Percentiles rank a stretch among this genome's conserved stretches.
Evolutionary conservation across 192 early-diverging fungal species (phyloP).

Genomic region (Spizellomyces sp.): DNA sequence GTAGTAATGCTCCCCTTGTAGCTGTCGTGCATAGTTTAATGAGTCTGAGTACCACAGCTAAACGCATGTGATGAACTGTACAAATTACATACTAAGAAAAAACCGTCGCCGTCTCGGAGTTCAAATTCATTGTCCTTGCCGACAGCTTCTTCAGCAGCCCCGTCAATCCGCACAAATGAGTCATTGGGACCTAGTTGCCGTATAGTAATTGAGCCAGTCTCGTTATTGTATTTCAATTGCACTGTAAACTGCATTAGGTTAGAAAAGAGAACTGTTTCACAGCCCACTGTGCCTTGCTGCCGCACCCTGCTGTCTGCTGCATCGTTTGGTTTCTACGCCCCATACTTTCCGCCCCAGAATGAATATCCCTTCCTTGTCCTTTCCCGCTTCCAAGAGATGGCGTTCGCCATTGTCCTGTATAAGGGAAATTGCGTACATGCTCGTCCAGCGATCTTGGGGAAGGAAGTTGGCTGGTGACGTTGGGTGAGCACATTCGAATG

Average conservation of each 20-base stretch:
- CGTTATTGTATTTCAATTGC: slow-evolving; percentile 8
- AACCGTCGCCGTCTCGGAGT: background rate
- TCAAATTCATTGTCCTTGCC: too few species aligned
- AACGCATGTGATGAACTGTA: background rate
- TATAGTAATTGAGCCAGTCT: slow-evolving; percentile 1
- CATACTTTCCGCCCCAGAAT: slow-evolving; percentile 19
- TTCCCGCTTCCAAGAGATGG: too few species aligned
- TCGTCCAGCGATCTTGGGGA: too few species aligned
- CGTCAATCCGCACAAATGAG: background rate
- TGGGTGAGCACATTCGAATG: too few species aligned
- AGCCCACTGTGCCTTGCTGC: background rate
- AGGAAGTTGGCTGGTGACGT: too few species aligned
- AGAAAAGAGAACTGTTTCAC: background rate
- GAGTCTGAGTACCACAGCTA: background rate
- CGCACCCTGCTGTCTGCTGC: slow-evolving; percentile 26
- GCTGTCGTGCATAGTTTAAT: background rate
- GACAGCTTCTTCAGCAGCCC: background rate
- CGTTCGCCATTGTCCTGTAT: too few species aligned
- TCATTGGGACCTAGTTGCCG: slow-evolving; percentile 11
- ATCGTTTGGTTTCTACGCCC: slow-evolving; percentile 15
- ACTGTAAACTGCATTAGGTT: background rate
- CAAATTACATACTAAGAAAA: background rate
- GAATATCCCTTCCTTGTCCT: background rate
- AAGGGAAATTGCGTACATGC: too few species aligned
- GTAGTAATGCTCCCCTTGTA: background rate